These are phyloP conservation scores for Elongisporangium senticosum DNA, from an alignment of 352 stramenopile species.

Conservation along the genomic window DNA sequence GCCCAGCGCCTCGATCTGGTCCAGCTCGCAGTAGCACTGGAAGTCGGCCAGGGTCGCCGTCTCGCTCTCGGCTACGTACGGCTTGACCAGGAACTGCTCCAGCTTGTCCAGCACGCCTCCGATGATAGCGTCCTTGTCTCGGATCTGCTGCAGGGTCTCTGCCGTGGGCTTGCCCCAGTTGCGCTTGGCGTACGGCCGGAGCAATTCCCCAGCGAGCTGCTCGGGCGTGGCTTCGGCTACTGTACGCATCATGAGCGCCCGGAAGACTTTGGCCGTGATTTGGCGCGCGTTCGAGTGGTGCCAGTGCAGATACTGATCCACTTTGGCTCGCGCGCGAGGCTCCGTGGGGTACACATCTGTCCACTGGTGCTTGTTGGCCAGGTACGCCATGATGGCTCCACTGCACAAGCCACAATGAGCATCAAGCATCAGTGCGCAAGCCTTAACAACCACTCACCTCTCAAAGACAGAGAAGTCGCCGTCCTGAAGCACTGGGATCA, in stretches of 20 bases:
- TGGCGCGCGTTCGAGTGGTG: constrained; percentile 33
- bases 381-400: constrained; percentile 40
- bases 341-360: constrained; percentile 36
- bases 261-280: constrained; percentile 37
- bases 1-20: constrained; percentile 30
- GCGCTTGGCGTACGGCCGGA: not conserved
- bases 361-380: constrained; percentile 36
- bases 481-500: constrained; percentile 7
- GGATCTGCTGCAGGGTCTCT: constrained; percentile 10
- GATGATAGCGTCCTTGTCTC: constrained; percentile 12
- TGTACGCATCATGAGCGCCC: constrained; percentile 22
- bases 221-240: constrained; percentile 16
- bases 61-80: constrained; percentile 22
- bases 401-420: constrained; percentile 4
- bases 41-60: constrained; percentile 26
- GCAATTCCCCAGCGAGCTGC: constrained; percentile 6
- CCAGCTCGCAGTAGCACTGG: constrained; percentile 29
- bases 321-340: constrained; percentile 27
- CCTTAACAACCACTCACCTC: not conserved
- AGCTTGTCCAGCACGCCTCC: constrained; percentile 23
- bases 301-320: constrained; percentile 48
- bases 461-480: constrained; percentile 6
- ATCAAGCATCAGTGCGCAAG: not conserved
- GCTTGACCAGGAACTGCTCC: constrained; percentile 36
- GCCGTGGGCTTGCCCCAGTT: constrained; percentile 14